Percentiles rank a stretch among this genome's conserved stretches.
Conservation (phyloP, 805 yeast genomes). For the Kuraishia molischiana region DNA sequence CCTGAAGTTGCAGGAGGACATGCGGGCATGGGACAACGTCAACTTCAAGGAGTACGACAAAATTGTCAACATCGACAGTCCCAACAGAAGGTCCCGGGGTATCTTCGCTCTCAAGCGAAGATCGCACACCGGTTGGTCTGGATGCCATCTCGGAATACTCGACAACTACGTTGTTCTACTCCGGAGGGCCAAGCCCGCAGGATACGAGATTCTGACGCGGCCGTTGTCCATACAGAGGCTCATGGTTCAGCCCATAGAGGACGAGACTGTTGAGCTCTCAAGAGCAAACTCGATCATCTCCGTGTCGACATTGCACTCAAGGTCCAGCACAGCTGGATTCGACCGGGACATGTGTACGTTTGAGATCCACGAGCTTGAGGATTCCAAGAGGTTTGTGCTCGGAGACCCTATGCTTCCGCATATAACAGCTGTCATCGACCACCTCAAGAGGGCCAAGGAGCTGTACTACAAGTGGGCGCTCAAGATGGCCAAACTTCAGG, state of each 20-base stretch:
- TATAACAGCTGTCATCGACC: neutral
- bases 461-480: neutral
- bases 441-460: neutral
- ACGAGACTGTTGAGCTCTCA: neutral
- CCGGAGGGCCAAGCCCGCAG: conserved; percentile 4
- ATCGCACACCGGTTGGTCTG: conserved; percentile 32
- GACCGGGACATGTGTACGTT: neutral
- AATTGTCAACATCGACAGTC: conserved; percentile 31
- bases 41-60: neutral
- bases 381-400: neutral
- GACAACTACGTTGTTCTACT: conserved; percentile 59
- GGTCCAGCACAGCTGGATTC: neutral
- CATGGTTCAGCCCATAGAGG: conserved; percentile 36
- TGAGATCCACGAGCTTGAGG: neutral
- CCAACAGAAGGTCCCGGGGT: conserved; percentile 36
- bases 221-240: conserved; percentile 39
- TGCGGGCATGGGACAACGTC: neutral
- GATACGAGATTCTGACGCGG: conserved; percentile 36
- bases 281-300: neutral
- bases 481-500: neutral
- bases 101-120: neutral
- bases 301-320: neutral
- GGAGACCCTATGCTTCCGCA: neutral
- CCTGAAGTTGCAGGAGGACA: neutral
- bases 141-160: conserved; percentile 44